phyloP scores from a whole-genome alignment of 768 basidiomycete species.

The Boletus subcaerulescens region DNA sequence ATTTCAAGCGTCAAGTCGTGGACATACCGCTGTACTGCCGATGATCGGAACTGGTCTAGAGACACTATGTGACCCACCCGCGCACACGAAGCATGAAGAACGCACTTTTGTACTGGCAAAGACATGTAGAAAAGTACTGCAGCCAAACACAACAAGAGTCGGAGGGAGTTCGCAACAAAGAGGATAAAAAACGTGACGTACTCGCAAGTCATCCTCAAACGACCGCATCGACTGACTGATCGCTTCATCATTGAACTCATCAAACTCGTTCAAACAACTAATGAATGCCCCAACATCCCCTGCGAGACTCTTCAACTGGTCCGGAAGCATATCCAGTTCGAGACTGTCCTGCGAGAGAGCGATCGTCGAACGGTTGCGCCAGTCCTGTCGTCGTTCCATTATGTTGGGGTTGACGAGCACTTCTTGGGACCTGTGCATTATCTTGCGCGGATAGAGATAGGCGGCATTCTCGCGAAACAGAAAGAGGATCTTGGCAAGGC shows the following conservation, averaged over 20 bases:
- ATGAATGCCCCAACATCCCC: constrained; percentile 47
- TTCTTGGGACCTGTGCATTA: constrained; percentile 37
- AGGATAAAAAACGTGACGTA: constrained; percentile 10
- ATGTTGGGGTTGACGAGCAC: constrained; percentile 31
- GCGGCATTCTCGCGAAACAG: constrained; percentile 55
- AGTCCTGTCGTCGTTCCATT: constrained; percentile 28
- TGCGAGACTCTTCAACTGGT: constrained; percentile 44
- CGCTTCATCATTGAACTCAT: constrained; percentile 51
- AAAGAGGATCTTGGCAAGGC: constrained; percentile 46
- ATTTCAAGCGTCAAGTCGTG: constrained; percentile 48
- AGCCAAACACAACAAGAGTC: not conserved
- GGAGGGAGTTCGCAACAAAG: not conserved
- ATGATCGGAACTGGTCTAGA: constrained; percentile 47
- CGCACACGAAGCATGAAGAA: not conserved
- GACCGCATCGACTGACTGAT: constrained; percentile 45
- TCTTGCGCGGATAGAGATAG: constrained; percentile 46
- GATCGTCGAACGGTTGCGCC: constrained; percentile 35
- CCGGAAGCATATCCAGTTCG: constrained; percentile 46
- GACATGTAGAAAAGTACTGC: constrained; percentile 50
- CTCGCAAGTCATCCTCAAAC: constrained; percentile 49
- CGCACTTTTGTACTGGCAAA: constrained; percentile 44
- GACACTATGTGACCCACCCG: not conserved
- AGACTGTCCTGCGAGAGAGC: constrained; percentile 37
- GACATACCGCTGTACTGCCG: constrained; percentile 50
- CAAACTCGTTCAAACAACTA: constrained; percentile 49